Conservation (phyloP, 2,329 filamentous ascomycete genomes). For the Alternaria triticina region DNA sequence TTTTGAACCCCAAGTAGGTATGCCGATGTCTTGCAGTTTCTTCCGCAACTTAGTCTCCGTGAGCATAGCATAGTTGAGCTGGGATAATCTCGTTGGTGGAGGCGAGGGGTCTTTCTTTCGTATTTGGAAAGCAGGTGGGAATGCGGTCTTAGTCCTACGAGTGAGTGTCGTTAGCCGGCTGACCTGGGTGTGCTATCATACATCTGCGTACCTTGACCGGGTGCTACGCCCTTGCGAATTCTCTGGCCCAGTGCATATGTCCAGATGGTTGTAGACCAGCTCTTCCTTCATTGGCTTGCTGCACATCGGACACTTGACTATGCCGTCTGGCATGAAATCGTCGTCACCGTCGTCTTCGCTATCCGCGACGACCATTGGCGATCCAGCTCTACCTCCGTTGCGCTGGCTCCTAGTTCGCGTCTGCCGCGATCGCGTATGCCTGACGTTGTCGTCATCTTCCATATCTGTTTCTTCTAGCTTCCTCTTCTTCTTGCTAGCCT, state of each 20-base stretch:
- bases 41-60: constrained; percentile 79
- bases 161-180: constrained; percentile 10
- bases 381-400: constrained; percentile 32
- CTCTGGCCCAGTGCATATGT: constrained; percentile 63
- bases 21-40: constrained; percentile 80
- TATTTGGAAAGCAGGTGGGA: constrained; percentile 28
- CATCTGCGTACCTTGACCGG: constrained; percentile 36
- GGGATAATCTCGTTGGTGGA: constrained; percentile 61
- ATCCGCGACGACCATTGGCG: constrained; percentile 46
- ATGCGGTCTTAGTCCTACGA: constrained; percentile 28
- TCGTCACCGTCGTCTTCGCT: constrained; percentile 49
- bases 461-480: constrained; percentile 59
- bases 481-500: constrained; percentile 51
- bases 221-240: constrained; percentile 34
- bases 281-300: constrained; percentile 77
- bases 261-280: constrained; percentile 80
- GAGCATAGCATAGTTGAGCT: constrained; percentile 85
- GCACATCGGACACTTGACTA: constrained; percentile 87
- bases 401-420: constrained; percentile 49
- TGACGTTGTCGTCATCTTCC: constrained; percentile 49
- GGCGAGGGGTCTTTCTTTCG: constrained; percentile 50
- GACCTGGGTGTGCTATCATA: background rate
- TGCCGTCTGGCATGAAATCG: constrained; percentile 67
- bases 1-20: constrained; percentile 73
- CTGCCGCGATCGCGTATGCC: constrained; percentile 41